phyloP scores from a whole-genome alignment of 192 early-diverging fungal species.

The Spizellomyces sp. region DNA sequence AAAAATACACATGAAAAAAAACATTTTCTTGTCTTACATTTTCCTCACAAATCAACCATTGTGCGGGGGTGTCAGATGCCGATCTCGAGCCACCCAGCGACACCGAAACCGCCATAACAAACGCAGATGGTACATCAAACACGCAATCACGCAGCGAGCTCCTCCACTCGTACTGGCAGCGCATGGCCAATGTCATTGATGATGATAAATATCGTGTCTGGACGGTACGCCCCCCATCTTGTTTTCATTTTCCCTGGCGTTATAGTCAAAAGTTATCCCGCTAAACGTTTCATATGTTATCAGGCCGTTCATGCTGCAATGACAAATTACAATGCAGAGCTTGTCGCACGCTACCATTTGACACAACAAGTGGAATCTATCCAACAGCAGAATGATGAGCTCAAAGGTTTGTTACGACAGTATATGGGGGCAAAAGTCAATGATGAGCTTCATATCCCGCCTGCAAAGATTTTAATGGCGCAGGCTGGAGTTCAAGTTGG shows the following conservation, averaged over 20 bases:
- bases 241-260: neutral
- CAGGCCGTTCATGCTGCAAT: conserved; percentile 52
- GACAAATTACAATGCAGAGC: conserved; percentile 52
- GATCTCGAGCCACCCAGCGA: conserved; percentile 15
- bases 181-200: conserved; percentile 51
- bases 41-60: neutral
- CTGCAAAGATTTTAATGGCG: conserved; percentile 53
- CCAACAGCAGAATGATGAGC: conserved; percentile 52
- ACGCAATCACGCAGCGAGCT: neutral
- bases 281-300: neutral
- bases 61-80: conserved; percentile 3
- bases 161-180: conserved; percentile 50
- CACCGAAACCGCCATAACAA: neutral
- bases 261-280: neutral
- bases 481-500: conserved; percentile 35
- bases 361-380: conserved; percentile 49
- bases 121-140: conserved; percentile 14
- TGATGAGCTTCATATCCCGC: conserved; percentile 57
- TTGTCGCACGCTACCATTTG: conserved; percentile 44
- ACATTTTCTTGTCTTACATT: conserved; percentile 9
- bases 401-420: conserved; percentile 52
- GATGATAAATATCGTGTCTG: conserved; percentile 54
- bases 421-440: conserved; percentile 59
- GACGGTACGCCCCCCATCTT: conserved; percentile 35
- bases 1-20: neutral